Base-by-base conservation (phyloP, 129 eudicot species). In the Rutidosis leptorrhynchoides region DNA sequence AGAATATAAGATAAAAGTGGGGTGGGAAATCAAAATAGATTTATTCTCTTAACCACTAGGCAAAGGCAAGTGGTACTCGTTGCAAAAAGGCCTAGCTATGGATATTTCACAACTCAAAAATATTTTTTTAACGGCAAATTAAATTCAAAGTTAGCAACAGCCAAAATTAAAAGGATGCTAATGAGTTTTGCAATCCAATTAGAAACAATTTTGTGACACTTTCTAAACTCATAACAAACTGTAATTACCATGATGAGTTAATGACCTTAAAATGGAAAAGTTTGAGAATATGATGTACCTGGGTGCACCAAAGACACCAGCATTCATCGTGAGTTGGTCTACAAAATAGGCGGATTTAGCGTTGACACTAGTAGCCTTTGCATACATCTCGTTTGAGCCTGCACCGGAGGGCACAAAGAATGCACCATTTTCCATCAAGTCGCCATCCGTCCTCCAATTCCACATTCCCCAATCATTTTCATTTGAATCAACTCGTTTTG, bases 401-500 rank as follows among this genome's bases (percentile, higher is more conserved):
- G 63, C 68, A 26, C 91, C 91, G 3, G 91, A 85, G 0, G 87
- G 84, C 14, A 83, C 87, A 40, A 85, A 85, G 25, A 58, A 85
- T 4, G 91, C 91, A 7, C 91, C 91, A 58, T 85, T 85, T 71
- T 79, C 84, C 91, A 85, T 79, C 57, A 82, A 45, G 79, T 85
- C 91, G 10, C 91, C 91, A 20, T 82, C 87, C 10, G 87, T 72
- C 58, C 87, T 82, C 91, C 91, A 85, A 23, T 85, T 82, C 91
- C 91, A 85, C 11, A 71, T 82, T 6, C 67, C 70, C 91, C 91
- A 85, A 6, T 76, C 74, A 64, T 69, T 72, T 57, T 83, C 88
- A 12, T 65, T 83, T 53, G 85, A 74, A 3, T 83, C 88, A 57
- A 83, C 84, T 21, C 88, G 77, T 65, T 80, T 83, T 28, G 88